Percentiles rank a stretch among this genome's conserved stretches.
These are phyloP conservation scores for Fusarium subtropicale DNA, from an alignment of 2,329 filamentous ascomycete species.

Conservation along the genomic window DNA sequence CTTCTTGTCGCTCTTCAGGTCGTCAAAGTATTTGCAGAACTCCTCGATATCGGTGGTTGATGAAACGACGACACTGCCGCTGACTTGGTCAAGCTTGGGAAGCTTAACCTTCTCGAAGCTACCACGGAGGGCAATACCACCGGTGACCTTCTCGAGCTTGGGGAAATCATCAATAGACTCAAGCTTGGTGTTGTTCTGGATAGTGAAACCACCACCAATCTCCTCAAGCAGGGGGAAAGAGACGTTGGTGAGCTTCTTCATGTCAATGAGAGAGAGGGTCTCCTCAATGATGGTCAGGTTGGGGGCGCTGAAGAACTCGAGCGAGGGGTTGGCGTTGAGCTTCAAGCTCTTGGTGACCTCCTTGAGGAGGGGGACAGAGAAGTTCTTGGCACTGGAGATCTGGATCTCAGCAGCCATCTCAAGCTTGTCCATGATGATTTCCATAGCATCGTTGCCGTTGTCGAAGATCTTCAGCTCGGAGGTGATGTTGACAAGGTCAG, in stretches of 20 bases:
- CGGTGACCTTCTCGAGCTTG: slow-evolving; percentile 74
- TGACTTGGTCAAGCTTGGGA: slow-evolving; percentile 73
- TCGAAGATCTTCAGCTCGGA: slow-evolving; percentile 77
- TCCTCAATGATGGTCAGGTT: slow-evolving; percentile 76
- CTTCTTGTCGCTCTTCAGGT: slow-evolving; percentile 54
- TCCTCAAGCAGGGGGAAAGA: slow-evolving; percentile 75
- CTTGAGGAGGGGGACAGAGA: slow-evolving; percentile 78
- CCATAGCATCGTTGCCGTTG: slow-evolving; percentile 77
- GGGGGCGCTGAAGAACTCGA: slow-evolving; percentile 69
- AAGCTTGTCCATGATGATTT: slow-evolving; percentile 81
- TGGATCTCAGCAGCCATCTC: slow-evolving; percentile 63
- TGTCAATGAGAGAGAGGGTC: slow-evolving; percentile 71
- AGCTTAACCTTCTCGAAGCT: slow-evolving; percentile 80
- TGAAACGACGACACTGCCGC: slow-evolving; percentile 77
- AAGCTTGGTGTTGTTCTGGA: slow-evolving; percentile 91
- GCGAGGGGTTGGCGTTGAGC: slow-evolving; percentile 81
- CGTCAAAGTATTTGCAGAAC: slow-evolving; percentile 66
- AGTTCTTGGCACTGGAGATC: slow-evolving; percentile 79
- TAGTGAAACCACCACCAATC: slow-evolving; percentile 82
- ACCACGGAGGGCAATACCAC: slow-evolving; percentile 87
- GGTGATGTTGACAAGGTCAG: slow-evolving; percentile 81
- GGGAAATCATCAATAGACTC: slow-evolving; percentile 74
- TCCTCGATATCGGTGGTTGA: slow-evolving; percentile 70
- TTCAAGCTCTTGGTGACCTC: slow-evolving; percentile 82
- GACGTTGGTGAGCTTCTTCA: slow-evolving; percentile 76